phyloP scores from a whole-genome alignment of 768 basidiomycete genomes.

The Termitomyces sp. region DNA sequence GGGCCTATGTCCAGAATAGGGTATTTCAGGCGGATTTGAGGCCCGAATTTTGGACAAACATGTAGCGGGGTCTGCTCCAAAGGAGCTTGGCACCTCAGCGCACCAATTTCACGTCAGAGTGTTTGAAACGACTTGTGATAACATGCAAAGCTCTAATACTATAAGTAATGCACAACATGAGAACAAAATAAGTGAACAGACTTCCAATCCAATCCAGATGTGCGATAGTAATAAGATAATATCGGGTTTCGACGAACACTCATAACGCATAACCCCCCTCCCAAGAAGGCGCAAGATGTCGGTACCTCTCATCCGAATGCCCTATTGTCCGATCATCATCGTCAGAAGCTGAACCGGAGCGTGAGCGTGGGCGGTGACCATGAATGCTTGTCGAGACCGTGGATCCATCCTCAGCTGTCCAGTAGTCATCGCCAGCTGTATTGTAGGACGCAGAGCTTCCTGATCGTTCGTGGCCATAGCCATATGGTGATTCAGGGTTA shows the following conservation, averaged over 20 bases:
- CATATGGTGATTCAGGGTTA: slow-evolving; percentile 9
- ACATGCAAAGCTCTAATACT: slow-evolving; percentile 17
- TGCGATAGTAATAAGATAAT: slow-evolving; percentile 19
- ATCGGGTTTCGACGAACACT: slow-evolving; percentile 11
- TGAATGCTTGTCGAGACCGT: neutral
- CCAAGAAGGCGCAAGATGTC: slow-evolving; percentile 26
- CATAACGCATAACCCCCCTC: slow-evolving; percentile 36
- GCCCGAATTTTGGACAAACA: too few species aligned
- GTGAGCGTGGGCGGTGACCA: neutral
- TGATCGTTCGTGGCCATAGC: slow-evolving; percentile 22
- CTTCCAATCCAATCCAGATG: slow-evolving; percentile 25
- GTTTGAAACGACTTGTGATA: slow-evolving; percentile 6
- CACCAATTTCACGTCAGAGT: neutral
- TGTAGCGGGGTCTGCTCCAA: neutral
- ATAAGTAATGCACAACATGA: slow-evolving; percentile 12
- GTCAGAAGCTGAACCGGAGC: slow-evolving; percentile 6
- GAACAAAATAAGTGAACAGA: slow-evolving; percentile 10
- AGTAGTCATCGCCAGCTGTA: slow-evolving; percentile 40
- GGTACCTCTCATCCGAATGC: slow-evolving; percentile 11
- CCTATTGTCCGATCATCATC: slow-evolving; percentile 22
- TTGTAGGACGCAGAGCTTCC: slow-evolving; percentile 36
- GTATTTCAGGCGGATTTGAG: too few species aligned
- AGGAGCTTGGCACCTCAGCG: neutral
- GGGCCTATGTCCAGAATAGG: too few species aligned
- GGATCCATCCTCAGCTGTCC: slow-evolving; percentile 20